A percentile compares a stretch with the other conserved stretches of the same genome.
These are phyloP conservation scores for Linum trigynum DNA, from an alignment of 345 rosid species.

Conservation along the genomic window DNA sequence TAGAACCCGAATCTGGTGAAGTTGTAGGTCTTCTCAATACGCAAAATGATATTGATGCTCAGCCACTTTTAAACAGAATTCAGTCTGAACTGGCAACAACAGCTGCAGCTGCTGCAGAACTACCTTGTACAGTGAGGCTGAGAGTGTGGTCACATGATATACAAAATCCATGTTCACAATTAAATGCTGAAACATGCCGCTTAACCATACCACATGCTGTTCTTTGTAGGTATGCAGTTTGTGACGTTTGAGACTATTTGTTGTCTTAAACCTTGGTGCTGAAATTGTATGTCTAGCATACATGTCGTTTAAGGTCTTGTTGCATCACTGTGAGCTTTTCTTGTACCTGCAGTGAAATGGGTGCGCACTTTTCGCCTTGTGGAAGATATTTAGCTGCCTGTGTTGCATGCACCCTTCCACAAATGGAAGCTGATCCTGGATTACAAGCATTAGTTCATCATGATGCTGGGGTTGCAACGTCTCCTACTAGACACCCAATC, in stretches of 20 bases:
- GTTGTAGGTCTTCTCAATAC: conserved; percentile 21
- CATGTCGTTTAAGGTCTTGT: conserved; percentile 6
- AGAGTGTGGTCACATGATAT: conserved; percentile 82
- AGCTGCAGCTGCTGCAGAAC: conserved; percentile 77
- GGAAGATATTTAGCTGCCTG: conserved; percentile 96
- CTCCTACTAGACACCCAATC: conserved; percentile 92
- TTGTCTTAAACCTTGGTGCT: neutral
- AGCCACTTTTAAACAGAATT: conserved; percentile 50
- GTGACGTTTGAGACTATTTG: conserved; percentile 3
- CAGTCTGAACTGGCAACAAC: conserved; percentile 72
- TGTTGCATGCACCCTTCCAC: conserved; percentile 89
- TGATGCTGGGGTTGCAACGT: conserved; percentile 67
- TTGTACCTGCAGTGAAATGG: conserved; percentile 82
- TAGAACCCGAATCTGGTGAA: conserved; percentile 39
- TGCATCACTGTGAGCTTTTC: conserved; percentile 4
- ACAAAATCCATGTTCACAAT: conserved; percentile 54
- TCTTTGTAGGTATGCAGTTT: conserved; percentile 68
- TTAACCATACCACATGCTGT: conserved; percentile 84
- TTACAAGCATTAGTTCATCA: conserved; percentile 54
- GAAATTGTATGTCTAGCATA: neutral
- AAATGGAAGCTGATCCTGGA: conserved; percentile 67
- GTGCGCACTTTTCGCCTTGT: conserved; percentile 98
- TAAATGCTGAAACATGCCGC: conserved; percentile 56
- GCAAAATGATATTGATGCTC: conserved; percentile 33
- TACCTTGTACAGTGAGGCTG: conserved; percentile 90